These are phyloP conservation scores for Flaveria ramosissima DNA, from an alignment of 129 eudicot genomes.

Conservation along the genomic window DNA sequence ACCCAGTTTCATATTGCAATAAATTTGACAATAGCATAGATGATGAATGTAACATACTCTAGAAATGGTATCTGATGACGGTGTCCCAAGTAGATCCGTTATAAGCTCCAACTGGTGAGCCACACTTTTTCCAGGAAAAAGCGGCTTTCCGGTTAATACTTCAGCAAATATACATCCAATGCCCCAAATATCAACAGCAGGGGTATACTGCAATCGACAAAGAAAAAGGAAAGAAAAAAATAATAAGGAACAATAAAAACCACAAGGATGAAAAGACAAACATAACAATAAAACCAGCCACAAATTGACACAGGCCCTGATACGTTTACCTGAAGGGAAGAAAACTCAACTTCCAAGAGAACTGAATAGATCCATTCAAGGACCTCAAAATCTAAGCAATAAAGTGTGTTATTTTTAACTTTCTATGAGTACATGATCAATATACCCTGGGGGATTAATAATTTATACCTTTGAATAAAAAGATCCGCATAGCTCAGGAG, in stretches of 20 bases:
- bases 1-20: not conserved
- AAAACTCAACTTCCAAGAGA: slow-evolving; percentile 34
- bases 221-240: not conserved
- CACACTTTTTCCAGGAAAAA: slow-evolving; percentile 66
- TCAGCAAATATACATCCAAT: slow-evolving; percentile 75
- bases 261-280: not conserved
- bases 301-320: slow-evolving; percentile 12
- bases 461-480: slow-evolving; percentile 75
- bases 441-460: slow-evolving; percentile 8
- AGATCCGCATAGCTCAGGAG: slow-evolving; percentile 91
- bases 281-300: slow-evolving; percentile 3
- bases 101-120: slow-evolving; percentile 50
- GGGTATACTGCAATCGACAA: slow-evolving; percentile 49
- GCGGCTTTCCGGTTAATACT: slow-evolving; percentile 61
- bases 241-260: not conserved
- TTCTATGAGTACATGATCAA: slow-evolving; percentile 5
- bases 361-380: slow-evolving; percentile 30
- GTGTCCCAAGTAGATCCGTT: slow-evolving; percentile 54
- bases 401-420: slow-evolving; percentile 3
- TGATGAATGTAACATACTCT: slow-evolving; percentile 36
- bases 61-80: slow-evolving; percentile 59
- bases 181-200: slow-evolving; percentile 72
- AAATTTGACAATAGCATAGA: not conserved
- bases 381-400: slow-evolving; percentile 30
- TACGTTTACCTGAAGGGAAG: slow-evolving; percentile 24